phyloP scores from a whole-genome alignment of 495 filamentous ascomycete genomes.

The Penicillium soppii region DNA sequence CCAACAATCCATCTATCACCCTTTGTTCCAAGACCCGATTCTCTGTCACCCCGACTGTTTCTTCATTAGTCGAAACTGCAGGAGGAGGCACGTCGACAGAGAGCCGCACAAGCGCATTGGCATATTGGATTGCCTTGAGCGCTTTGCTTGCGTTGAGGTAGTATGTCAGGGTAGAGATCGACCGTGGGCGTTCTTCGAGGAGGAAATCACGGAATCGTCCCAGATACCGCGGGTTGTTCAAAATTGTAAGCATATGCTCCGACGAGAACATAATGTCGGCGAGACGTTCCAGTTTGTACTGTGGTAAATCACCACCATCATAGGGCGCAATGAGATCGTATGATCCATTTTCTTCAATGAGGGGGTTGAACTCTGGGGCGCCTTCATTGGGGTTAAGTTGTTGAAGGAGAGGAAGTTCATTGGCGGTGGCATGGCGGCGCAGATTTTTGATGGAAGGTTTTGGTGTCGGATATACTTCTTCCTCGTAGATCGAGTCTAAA shows the following conservation, averaged over 20 bases:
- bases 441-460: conserved; percentile 24
- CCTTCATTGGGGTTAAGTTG: conserved; percentile 25
- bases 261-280: conserved; percentile 64
- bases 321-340: conserved; percentile 33
- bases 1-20: conserved; percentile 55
- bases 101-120: conserved; percentile 59
- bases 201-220: conserved; percentile 62
- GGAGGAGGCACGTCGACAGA: conserved; percentile 32
- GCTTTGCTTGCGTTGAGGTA: conserved; percentile 68
- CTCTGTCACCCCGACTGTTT: conserved; percentile 41
- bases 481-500: conserved; percentile 21
- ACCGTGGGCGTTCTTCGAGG: conserved; percentile 69
- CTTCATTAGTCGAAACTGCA: conserved; percentile 41
- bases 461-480: conserved; percentile 20
- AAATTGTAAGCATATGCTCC: conserved; percentile 58
- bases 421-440: conserved; percentile 20
- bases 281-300: conserved; percentile 53
- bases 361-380: conserved; percentile 26
- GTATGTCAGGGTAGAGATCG: conserved; percentile 61
- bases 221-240: conserved; percentile 67
- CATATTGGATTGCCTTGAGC: conserved; percentile 66
- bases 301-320: conserved; percentile 25
- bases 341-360: conserved; percentile 28
- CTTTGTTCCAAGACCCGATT: conserved; percentile 59
- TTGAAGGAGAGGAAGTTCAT: conserved; percentile 26